Conservation (phyloP, 2,329 filamentous ascomycete species). For the Sarocladium strictum region DNA sequence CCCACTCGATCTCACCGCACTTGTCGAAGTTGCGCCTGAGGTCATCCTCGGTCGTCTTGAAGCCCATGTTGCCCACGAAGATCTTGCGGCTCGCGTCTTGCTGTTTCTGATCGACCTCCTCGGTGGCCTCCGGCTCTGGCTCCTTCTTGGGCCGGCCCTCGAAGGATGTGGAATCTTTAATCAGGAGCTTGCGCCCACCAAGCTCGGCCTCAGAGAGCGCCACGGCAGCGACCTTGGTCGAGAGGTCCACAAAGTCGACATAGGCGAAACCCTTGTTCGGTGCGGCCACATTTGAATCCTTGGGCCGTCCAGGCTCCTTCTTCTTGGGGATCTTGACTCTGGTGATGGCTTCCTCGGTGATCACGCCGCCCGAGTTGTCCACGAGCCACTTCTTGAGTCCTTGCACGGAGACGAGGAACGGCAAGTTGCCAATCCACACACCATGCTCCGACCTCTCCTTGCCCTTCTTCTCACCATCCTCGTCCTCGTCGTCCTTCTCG, state of each 20-base stretch:
- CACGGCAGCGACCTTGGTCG: constrained; percentile 70
- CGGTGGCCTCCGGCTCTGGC: constrained; percentile 25
- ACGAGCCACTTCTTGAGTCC: constrained; percentile 78
- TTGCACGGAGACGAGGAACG: constrained; percentile 71
- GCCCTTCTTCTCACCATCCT: constrained; percentile 30
- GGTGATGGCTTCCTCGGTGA: constrained; percentile 68
- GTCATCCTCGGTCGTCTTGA: constrained; percentile 75
- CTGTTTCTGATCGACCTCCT: constrained; percentile 21
- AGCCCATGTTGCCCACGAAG: constrained; percentile 87
- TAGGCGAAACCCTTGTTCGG: constrained; percentile 95
- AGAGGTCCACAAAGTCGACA: constrained; percentile 74
- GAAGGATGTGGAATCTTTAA: constrained; percentile 88
- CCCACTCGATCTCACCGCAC: constrained; percentile 76
- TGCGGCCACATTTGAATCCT: constrained; percentile 15
- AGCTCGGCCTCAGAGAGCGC: constrained; percentile 80
- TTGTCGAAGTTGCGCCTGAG: constrained; percentile 74
- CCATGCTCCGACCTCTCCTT: constrained; percentile 70
- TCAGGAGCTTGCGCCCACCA: constrained; percentile 72
- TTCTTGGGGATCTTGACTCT: constrained; percentile 72
- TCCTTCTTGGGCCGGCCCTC: constrained; percentile 78
- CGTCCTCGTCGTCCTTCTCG: constrained; percentile 24
- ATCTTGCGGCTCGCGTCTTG: constrained; percentile 69
- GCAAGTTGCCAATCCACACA: constrained; percentile 93
- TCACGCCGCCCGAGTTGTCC: constrained; percentile 59
- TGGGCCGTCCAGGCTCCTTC: constrained; percentile 38